Evolutionary conservation across 805 yeast genomes (phyloP).

Genomic region (Candida cerambycidarum): DNA sequence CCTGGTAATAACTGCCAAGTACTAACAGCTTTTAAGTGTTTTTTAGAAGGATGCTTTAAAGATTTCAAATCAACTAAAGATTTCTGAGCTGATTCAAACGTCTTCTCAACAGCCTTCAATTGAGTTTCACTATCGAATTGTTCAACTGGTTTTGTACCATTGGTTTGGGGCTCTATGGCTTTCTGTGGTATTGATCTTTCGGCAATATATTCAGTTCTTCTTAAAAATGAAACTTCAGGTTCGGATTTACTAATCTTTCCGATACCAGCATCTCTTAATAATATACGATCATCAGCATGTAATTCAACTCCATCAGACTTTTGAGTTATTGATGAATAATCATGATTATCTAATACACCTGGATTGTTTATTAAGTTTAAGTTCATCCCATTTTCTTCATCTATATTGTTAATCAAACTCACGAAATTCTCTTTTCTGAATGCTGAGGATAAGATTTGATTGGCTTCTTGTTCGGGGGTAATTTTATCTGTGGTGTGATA

Average conservation of each 20-base stretch:
- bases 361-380: slow-evolving; percentile 68
- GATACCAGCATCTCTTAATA: slow-evolving; percentile 77
- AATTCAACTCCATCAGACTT: slow-evolving; percentile 39
- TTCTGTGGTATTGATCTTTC: slow-evolving; percentile 43
- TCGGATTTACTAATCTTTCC: slow-evolving; percentile 41
- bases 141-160: slow-evolving; percentile 17
- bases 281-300: slow-evolving; percentile 73
- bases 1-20: slow-evolving; percentile 88
- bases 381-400: slow-evolving; percentile 71
- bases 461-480: slow-evolving; percentile 38
- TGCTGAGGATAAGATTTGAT: slow-evolving; percentile 62
- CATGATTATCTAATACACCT: slow-evolving; percentile 64
- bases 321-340: slow-evolving; percentile 43
- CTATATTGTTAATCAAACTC: slow-evolving; percentile 54
- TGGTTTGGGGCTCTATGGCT: slow-evolving; percentile 1
- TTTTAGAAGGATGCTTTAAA: slow-evolving; percentile 78
- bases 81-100: slow-evolving; percentile 64
- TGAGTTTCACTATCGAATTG: slow-evolving; percentile 60
- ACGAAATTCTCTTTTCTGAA: slow-evolving; percentile 74
- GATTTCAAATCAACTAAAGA: slow-evolving; percentile 41
- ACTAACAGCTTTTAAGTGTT: slow-evolving; percentile 66
- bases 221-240: slow-evolving; percentile 72
- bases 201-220: slow-evolving; percentile 92
- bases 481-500: slow-evolving; percentile 41
- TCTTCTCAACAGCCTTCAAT: slow-evolving; percentile 68